Percentiles rank a stretch among this genome's conserved stretches.
phyloP scores from a whole-genome alignment of 768 basidiomycete species.

The Lentinula raphanica region DNA sequence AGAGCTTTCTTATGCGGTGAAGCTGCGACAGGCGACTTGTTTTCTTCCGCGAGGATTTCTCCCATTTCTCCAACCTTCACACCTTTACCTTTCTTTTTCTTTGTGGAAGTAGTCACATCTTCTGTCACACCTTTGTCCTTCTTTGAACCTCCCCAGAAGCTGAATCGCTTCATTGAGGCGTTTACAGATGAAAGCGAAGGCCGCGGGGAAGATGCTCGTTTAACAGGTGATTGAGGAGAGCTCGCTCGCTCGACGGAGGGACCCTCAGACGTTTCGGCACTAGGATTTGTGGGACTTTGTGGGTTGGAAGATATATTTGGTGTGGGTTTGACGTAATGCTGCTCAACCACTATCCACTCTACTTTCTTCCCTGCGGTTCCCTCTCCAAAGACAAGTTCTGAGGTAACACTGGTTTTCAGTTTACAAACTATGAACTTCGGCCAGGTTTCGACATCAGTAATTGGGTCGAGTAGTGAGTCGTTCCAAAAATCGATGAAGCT shows the following conservation, averaged over 20 bases:
- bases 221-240: slow-evolving; percentile 7
- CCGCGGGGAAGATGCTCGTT: slow-evolving; percentile 35
- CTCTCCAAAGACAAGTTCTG: slow-evolving; percentile 19
- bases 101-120: slow-evolving; percentile 12
- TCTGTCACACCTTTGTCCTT: slow-evolving; percentile 22
- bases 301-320: slow-evolving; percentile 22
- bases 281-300: neutral
- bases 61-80: slow-evolving; percentile 63
- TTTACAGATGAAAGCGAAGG: slow-evolving; percentile 46
- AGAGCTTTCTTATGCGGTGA: slow-evolving; percentile 14
- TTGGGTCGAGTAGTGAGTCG: slow-evolving; percentile 66
- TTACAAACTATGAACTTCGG: slow-evolving; percentile 69
- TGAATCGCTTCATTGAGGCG: slow-evolving; percentile 46
- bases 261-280: neutral
- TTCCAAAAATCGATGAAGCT: slow-evolving; percentile 83
- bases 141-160: slow-evolving; percentile 43
- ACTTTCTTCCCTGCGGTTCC: slow-evolving; percentile 36
- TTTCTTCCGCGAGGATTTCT: slow-evolving; percentile 55
- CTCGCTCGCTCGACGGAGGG: neutral
- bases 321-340: slow-evolving; percentile 39
- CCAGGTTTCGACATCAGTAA: slow-evolving; percentile 46
- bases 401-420: slow-evolving; percentile 40
- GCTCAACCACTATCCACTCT: slow-evolving; percentile 69
- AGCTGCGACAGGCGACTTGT: slow-evolving; percentile 11
- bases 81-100: slow-evolving; percentile 26